These are phyloP conservation scores for Saturnispora mendoncae DNA, from an alignment of 805 yeast species.

Conservation along the genomic window DNA sequence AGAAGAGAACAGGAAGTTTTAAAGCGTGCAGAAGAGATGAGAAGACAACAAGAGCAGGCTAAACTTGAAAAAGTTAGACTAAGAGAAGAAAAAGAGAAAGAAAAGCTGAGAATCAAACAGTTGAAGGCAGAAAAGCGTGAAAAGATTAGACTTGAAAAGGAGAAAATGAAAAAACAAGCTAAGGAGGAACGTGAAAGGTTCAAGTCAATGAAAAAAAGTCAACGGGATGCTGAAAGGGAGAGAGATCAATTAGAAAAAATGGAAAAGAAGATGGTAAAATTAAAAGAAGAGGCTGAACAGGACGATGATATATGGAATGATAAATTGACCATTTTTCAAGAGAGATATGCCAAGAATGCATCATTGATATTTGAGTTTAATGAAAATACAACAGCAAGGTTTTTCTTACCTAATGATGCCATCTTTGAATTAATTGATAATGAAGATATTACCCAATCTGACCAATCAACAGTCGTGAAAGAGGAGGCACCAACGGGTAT, in stretches of 20 bases:
- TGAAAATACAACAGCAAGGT: conserved; percentile 72
- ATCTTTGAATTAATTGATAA: conserved; percentile 49
- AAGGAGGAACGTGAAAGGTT: conserved; percentile 21
- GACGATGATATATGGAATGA: conserved; percentile 36
- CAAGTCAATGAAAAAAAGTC: conserved; percentile 19
- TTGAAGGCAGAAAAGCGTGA: conserved; percentile 19
- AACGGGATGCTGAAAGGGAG: conserved; percentile 20
- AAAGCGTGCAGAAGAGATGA: conserved; percentile 12
- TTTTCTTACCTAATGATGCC: conserved; percentile 64
- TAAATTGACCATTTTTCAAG: conserved; percentile 69
- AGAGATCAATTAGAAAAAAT: conserved; percentile 17
- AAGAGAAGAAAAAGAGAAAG: conserved; percentile 19
- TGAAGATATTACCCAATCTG: conserved; percentile 21
- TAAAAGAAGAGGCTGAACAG: conserved; percentile 12
- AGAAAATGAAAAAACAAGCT: conserved; percentile 15
- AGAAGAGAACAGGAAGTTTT: conserved; percentile 12
- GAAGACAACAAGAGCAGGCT: conserved; percentile 15
- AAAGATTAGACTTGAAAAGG: conserved; percentile 18
- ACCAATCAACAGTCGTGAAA: conserved; percentile 16
- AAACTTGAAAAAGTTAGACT: conserved; percentile 15
- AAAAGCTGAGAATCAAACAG: conserved; percentile 15
- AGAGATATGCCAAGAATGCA: conserved; percentile 56
- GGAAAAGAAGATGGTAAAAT: conserved; percentile 16
- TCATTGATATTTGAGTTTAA: conserved; percentile 77
- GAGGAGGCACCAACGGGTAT: too few relatives aligned